A percentile compares a stretch with the other conserved stretches of the same genome.
phyloP scores from a whole-genome alignment of 306 rosid genomes.

The Aeschynomene evenia region DNA sequence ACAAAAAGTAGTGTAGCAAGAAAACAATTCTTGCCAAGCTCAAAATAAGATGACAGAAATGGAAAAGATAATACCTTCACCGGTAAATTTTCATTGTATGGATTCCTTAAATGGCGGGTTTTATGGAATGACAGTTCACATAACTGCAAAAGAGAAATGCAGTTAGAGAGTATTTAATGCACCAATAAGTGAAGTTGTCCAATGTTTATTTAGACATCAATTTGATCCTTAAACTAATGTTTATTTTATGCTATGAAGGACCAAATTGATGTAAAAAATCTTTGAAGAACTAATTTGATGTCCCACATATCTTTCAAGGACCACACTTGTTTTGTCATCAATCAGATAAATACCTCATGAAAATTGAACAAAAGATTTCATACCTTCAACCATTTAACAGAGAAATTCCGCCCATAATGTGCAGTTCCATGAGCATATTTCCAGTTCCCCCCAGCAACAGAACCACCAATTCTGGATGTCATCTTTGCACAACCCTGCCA shows the following conservation, averaged over 20 bases:
- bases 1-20: neutral
- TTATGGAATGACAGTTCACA: constrained; percentile 97
- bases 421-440: constrained; percentile 99
- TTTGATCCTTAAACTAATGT: neutral
- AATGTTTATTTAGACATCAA: neutral
- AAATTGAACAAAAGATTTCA: constrained; percentile 20
- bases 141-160: constrained; percentile 63
- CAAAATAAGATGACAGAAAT: constrained; percentile 17
- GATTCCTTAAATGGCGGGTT: constrained; percentile 96
- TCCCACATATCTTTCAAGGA: neutral
- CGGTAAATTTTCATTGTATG: constrained; percentile 96
- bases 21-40: constrained; percentile 25
- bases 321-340: neutral
- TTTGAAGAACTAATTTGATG: neutral
- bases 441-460: constrained; percentile 98
- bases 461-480: constrained; percentile 97
- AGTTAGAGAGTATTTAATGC: constrained; percentile 36
- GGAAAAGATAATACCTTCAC: constrained; percentile 73
- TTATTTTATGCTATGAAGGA: neutral
- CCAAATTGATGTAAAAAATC: neutral
- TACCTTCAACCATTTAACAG: constrained; percentile 97
- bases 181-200: neutral
- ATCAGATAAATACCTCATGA: constrained; percentile 11
- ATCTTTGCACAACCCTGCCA: constrained; percentile 98
- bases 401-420: constrained; percentile 94